Percentiles rank a stretch among this genome's conserved stretches.
Conservation (phyloP, 2,329 filamentous ascomycete genomes). For the Penicillium fuscoglaucum region DNA sequence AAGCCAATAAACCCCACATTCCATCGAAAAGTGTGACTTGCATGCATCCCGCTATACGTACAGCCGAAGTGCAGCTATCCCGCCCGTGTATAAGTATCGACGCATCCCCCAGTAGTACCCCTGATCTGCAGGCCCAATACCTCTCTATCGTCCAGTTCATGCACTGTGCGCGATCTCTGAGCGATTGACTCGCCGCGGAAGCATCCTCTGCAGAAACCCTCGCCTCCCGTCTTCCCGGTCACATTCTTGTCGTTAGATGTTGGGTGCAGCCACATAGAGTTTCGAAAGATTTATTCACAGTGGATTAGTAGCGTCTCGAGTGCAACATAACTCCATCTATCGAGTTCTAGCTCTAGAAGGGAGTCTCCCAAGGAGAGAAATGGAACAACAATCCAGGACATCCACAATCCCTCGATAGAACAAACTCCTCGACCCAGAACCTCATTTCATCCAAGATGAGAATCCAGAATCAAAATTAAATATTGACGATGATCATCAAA, state of each 20-base stretch:
- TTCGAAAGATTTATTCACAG: not conserved
- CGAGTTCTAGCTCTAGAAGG: not conserved
- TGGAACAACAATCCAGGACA: not conserved
- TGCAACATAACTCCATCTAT: not conserved
- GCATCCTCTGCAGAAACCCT: constrained; percentile 17
- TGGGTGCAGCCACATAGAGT: constrained; percentile 7
- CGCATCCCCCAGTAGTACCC: constrained; percentile 11
- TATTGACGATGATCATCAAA: not conserved
- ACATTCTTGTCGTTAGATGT: constrained; percentile 20
- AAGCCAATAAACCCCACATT: constrained; percentile 23
- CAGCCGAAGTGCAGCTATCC: constrained; percentile 9
- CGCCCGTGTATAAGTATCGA: constrained; percentile 22
- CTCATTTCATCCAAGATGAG: not conserved
- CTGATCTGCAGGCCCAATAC: constrained; percentile 20
- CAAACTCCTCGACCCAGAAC: not conserved
- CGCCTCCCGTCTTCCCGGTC: constrained; percentile 17
- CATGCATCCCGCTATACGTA: constrained; percentile 24
- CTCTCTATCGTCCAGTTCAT: constrained; percentile 11
- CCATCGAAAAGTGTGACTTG: constrained; percentile 26
- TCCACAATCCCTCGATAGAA: not conserved
- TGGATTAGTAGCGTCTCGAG: not conserved
- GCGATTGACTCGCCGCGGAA: constrained; percentile 3
- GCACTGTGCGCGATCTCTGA: constrained; percentile 4
- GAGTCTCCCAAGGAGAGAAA: not conserved
- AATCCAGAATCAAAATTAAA: not conserved